Conservation (phyloP, 305 asterid species). For the Nicotiana rustica region DNA sequence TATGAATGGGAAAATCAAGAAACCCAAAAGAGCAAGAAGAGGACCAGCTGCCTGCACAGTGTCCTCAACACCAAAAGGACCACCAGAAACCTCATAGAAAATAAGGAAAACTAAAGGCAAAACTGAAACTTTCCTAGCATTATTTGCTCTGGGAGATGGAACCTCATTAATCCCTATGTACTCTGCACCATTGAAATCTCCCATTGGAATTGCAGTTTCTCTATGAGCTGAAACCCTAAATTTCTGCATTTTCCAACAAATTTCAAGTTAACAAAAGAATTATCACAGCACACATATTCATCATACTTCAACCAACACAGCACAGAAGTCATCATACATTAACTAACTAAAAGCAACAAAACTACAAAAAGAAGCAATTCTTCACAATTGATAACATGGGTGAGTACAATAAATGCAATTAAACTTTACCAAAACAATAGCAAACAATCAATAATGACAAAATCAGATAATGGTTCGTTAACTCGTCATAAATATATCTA, state of each 20-base stretch:
- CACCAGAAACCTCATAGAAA: slow-evolving; percentile 91
- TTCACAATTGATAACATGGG: background rate
- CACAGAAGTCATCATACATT: background rate
- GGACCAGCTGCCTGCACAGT: slow-evolving; percentile 84
- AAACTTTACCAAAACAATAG: background rate
- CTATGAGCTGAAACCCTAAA: slow-evolving; percentile 27
- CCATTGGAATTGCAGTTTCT: slow-evolving; percentile 33
- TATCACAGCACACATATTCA: background rate
- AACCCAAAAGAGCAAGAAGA: slow-evolving; percentile 77
- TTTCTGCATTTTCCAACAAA: slow-evolving; percentile 32
- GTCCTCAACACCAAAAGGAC: slow-evolving; percentile 87
- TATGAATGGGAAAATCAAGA: slow-evolving; percentile 69
- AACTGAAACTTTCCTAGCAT: slow-evolving; percentile 54
- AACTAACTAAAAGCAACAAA: background rate
- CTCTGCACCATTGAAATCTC: background rate
- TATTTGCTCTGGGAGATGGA: slow-evolving; percentile 36
- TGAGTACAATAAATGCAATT: slow-evolving; percentile 1
- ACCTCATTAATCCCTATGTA: slow-evolving; percentile 25
- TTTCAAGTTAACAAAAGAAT: background rate
- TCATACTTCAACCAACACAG: background rate
- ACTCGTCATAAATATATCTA: background rate
- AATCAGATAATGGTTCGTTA: background rate
- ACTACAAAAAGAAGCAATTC: background rate
- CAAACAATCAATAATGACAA: background rate
- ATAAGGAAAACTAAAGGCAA: slow-evolving; percentile 82